These are phyloP conservation scores for Aspergillus campestris DNA, from an alignment of 495 filamentous ascomycete species.

Conservation along the genomic window DNA sequence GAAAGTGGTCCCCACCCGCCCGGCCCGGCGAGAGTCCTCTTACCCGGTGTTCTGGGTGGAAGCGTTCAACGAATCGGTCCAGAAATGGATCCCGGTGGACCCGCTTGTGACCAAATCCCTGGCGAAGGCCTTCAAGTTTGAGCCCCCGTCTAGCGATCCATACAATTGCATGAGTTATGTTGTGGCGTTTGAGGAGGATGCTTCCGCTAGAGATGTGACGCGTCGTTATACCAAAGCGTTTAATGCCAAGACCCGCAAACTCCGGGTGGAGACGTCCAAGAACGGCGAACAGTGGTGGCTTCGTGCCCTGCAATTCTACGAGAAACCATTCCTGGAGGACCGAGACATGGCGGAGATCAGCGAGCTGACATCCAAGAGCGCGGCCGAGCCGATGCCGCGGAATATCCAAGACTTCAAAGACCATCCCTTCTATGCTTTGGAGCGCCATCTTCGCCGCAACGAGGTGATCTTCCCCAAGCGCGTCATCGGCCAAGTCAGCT, in stretches of 20 bases:
- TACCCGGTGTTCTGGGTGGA: slow-evolving; percentile 93
- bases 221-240: slow-evolving; percentile 70
- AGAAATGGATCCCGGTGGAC: slow-evolving; percentile 89
- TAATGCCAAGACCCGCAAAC: slow-evolving; percentile 77
- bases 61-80: slow-evolving; percentile 68
- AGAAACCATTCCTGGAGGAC: slow-evolving; percentile 47
- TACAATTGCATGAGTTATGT: slow-evolving; percentile 75
- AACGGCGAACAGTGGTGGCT: slow-evolving; percentile 68
- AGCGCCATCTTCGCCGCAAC: slow-evolving; percentile 76
- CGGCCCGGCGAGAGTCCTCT: slow-evolving; percentile 37
- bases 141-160: slow-evolving; percentile 67
- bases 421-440: slow-evolving; percentile 83
- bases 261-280: slow-evolving; percentile 61
- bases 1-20: slow-evolving; percentile 2
- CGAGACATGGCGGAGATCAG: slow-evolving; percentile 74
- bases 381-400: slow-evolving; percentile 77
- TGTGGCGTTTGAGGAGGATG: slow-evolving; percentile 74
- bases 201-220: slow-evolving; percentile 70
- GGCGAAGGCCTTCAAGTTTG: slow-evolving; percentile 64
- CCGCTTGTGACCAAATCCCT: slow-evolving; percentile 71
- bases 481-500: slow-evolving; percentile 66
- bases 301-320: slow-evolving; percentile 50
- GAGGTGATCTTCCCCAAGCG: slow-evolving; percentile 69
- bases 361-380: slow-evolving; percentile 61
- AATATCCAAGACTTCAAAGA: slow-evolving; percentile 89